A percentile compares a stretch with the other conserved stretches of the same genome.
Conservation (phyloP, 257 asterid genomes). For the Cynanchum wilfordii region DNA sequence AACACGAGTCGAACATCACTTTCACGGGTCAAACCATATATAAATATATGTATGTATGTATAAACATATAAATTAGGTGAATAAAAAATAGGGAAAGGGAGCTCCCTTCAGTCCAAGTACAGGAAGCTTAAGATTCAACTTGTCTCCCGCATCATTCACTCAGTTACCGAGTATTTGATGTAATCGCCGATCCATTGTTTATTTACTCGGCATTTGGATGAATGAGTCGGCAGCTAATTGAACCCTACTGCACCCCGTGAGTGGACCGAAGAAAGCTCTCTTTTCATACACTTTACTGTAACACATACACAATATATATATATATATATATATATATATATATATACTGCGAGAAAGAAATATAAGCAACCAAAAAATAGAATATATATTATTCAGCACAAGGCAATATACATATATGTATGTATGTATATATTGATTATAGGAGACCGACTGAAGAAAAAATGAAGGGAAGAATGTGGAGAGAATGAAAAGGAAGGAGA, state of each 20-base stretch:
- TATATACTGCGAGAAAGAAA: too few species aligned
- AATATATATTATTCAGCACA: too few species aligned
- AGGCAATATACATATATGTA: too few species aligned
- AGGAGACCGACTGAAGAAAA: too few species aligned
- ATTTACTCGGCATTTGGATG: conserved; percentile 70
- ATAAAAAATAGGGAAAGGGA: conserved; percentile 39
- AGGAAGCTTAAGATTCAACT: conserved; percentile 56
- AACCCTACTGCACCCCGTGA: conserved; percentile 54
- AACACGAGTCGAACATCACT: conserved; percentile 7
- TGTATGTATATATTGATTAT: too few species aligned
- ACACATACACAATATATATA: too few species aligned
- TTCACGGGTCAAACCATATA: not conserved
- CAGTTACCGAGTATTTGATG: conserved; percentile 36
- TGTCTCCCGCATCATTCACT: conserved; percentile 94
- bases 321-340: conserved; percentile 29
- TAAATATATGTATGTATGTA: not conserved
- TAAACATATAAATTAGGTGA: too few species aligned
- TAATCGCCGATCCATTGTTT: too few species aligned
- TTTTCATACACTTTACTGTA: conserved; percentile 9
- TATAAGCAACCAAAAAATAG: too few species aligned
- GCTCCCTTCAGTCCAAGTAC: conserved; percentile 99
- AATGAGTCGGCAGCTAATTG: conserved; percentile 98
- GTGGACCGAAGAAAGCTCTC: conserved; percentile 99
- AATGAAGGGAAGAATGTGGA: not conserved
- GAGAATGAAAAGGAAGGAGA: not conserved